Evolutionary conservation across 2,329 filamentous ascomycete species (phyloP), one percentile per base, ranked within the genome.

Genomic region (Pyrenophora teres): DNA sequence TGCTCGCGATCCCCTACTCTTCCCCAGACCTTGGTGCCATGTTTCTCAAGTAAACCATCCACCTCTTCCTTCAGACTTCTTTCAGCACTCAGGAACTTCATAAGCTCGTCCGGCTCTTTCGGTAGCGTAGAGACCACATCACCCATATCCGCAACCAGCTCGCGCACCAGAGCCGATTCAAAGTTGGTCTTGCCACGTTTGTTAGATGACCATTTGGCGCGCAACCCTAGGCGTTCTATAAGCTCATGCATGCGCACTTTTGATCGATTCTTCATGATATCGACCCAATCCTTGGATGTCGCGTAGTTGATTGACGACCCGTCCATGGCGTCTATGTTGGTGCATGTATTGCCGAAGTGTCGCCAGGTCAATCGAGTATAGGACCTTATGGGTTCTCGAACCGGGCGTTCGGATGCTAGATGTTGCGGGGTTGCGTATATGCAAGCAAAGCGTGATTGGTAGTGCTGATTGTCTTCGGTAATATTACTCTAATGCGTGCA

Each of bases 181-280:
- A 72, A 72, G 31, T 71, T 71, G 13, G 70, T 71, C 48, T 72
- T 72, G 42, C 70, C 70, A 15, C 70, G 70, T 47, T 71, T 72
- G 56, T 71, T 71, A n/a, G 68, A 70, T 23, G 67, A 71, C 69
- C 69, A 71, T 54, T 70, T 72, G 9, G 70, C 69, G 21, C 69
- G 64, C 10, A 72, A 43, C 5, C 70, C 70, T 38, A 72, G 61
- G 12, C 68, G 59, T 38, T 72, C 69, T 18, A 72, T 72, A n/a
- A 72, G 51, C 46, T 71, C 69, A 47, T 72, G 70, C 70, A 72
- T 72, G 42, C 68, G 65, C 25, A 70, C 57, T 47, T 69, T 70
- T 27, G 66, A 70, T 10, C 68, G 55, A 47, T 72, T 72, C 41
- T 70, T 70, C 69, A 71, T 71, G 18, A 71, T 70, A 50, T 72